Evolutionary conservation across 2,329 filamentous ascomycete genomes (phyloP).

Genomic region (Fusarium austroafricanum): DNA sequence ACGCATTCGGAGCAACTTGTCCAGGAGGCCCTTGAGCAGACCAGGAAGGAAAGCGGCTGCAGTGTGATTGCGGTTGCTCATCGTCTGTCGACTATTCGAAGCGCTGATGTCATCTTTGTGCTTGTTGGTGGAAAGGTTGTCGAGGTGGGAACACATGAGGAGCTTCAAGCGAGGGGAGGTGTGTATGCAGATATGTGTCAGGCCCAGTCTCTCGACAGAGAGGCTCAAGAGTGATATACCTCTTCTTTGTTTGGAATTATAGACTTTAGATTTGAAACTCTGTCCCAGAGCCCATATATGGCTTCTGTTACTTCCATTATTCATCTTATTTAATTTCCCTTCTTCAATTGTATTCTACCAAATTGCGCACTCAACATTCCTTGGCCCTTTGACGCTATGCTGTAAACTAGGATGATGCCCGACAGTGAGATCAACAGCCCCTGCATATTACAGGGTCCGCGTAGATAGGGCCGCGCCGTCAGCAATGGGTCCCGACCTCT

Average conservation of each 20-base stretch:
- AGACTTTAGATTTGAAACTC: not conserved
- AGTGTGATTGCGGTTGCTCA: slow-evolving; percentile 73
- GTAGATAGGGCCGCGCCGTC: not conserved
- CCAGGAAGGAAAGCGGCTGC: slow-evolving; percentile 20
- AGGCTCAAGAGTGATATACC: not conserved
- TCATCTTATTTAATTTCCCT: rapidly evolving
- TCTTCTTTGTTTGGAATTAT: not conserved
- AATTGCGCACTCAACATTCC: not conserved
- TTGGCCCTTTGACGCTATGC: not conserved
- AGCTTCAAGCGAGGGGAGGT: slow-evolving; percentile 58
- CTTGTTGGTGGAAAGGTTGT: slow-evolving; percentile 65
- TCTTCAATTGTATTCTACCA: not conserved
- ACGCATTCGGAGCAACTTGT: slow-evolving; percentile 70
- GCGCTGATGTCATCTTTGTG: slow-evolving; percentile 73
- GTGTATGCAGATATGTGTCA: slow-evolving; percentile 36
- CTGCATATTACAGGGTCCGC: not conserved
- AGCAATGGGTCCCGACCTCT: not conserved
- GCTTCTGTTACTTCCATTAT: not conserved
- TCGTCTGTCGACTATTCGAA: slow-evolving; percentile 64
- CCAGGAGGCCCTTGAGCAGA: slow-evolving; percentile 62
- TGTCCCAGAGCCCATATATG: rapidly evolving
- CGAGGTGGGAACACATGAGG: slow-evolving; percentile 69
- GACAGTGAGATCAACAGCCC: not conserved
- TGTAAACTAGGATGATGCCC: not conserved
- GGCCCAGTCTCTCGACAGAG: slow-evolving; percentile 30